Conservation (phyloP, 2,329 filamentous ascomycete species). For the Trichoderma hamatum region DNA sequence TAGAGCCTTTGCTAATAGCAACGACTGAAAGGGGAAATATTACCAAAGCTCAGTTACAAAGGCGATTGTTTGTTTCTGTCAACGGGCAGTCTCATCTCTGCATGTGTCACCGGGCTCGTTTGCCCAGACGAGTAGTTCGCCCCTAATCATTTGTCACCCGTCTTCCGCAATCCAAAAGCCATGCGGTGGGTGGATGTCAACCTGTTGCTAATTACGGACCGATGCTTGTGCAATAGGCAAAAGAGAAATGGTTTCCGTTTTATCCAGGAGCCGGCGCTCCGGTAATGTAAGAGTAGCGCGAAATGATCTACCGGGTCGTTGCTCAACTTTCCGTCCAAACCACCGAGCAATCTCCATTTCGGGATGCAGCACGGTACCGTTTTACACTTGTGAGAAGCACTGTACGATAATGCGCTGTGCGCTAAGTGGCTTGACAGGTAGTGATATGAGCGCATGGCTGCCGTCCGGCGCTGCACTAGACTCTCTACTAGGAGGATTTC, state of each 20-base stretch:
- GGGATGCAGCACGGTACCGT: background rate
- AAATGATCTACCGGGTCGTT: conserved; percentile 8
- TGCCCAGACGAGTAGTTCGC: background rate
- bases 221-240: background rate
- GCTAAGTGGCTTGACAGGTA: background rate
- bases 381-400: background rate
- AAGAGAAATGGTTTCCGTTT: background rate
- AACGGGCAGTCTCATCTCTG: background rate
- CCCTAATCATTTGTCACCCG: conserved; percentile 1
- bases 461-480: background rate
- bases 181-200: background rate
- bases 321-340: conserved; percentile 2
- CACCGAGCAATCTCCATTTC: background rate
- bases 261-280: conserved; percentile 8
- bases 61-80: background rate
- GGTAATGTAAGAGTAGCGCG: conserved; percentile 9
- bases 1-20: background rate
- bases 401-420: background rate
- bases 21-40: background rate
- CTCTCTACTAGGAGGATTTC: background rate
- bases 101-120: background rate
- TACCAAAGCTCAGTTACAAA: background rate
- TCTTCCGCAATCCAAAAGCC: background rate
- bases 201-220: background rate
- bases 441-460: background rate